phyloP scores from a whole-genome alignment of 2,329 filamentous ascomycete species.

The Neopestalotiopsis rosae region DNA sequence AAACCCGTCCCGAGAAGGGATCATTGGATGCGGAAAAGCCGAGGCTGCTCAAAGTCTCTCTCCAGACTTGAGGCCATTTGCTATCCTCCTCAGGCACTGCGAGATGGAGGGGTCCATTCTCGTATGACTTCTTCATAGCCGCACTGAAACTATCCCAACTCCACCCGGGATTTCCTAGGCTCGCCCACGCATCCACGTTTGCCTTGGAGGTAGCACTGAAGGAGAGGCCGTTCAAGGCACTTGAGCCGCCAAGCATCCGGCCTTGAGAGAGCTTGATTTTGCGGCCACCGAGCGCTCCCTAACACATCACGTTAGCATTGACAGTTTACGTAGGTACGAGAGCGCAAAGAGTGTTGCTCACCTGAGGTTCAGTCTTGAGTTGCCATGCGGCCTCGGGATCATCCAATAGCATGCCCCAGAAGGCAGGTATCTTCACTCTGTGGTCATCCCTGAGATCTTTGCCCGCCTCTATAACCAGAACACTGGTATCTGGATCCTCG shows the following conservation, averaged over 20 bases:
- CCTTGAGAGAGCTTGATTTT: conserved; percentile 36
- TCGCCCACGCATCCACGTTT: conserved; percentile 34
- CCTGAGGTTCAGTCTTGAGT: conserved; percentile 41
- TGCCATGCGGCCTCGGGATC: conserved; percentile 46
- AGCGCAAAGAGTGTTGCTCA: conserved; percentile 21
- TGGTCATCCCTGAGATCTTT: conserved; percentile 38
- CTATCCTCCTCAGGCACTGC: conserved; percentile 15
- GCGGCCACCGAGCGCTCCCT: conserved; percentile 9
- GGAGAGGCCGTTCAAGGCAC: conserved; percentile 35
- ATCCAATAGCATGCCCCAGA: conserved; percentile 36
- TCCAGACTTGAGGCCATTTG: conserved; percentile 20
- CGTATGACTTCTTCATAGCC: conserved; percentile 18
- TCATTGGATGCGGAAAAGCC: conserved; percentile 18
- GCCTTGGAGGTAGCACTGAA: conserved; percentile 30
- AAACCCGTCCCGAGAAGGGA: conserved; percentile 18
- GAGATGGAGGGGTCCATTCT: conserved; percentile 18
- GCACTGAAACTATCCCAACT: conserved; percentile 23
- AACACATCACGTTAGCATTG: not conserved
- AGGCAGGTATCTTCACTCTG: conserved; percentile 41
- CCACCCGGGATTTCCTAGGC: conserved; percentile 34
- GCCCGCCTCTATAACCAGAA: conserved; percentile 48
- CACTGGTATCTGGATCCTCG: conserved; percentile 39
- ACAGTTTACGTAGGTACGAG: not conserved
- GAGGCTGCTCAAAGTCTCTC: conserved; percentile 17
- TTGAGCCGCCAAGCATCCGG: conserved; percentile 38